Percentiles rank a stretch among this genome's conserved stretches.
Evolutionary conservation across 768 basidiomycete species (phyloP).

Genomic region (Kwoniella sp.): DNA sequence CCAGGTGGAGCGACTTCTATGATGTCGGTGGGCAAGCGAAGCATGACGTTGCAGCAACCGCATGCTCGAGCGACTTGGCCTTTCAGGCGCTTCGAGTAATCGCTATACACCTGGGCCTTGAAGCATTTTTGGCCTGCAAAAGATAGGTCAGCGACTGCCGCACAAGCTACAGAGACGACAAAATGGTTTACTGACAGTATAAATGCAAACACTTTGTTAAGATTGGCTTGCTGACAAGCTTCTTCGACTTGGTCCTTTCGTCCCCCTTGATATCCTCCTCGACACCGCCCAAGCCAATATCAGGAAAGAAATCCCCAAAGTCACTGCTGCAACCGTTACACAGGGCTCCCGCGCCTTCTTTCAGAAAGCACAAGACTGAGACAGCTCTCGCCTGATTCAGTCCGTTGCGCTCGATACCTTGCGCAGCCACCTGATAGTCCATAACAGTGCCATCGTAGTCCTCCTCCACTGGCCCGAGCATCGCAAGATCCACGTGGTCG

Average conservation of each 20-base stretch:
- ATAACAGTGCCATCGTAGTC: constrained; percentile 54
- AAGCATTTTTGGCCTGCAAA: constrained; percentile 61
- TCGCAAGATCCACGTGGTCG: constrained; percentile 71
- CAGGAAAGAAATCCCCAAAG: constrained; percentile 55
- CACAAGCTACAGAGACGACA: neutral
- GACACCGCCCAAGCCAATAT: constrained; percentile 25
- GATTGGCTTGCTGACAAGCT: constrained; percentile 54
- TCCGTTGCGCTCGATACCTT: constrained; percentile 71
- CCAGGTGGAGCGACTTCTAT: constrained; percentile 71
- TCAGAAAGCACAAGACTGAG: constrained; percentile 77
- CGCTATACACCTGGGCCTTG: constrained; percentile 68
- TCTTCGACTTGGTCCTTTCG: constrained; percentile 33
- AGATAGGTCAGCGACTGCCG: neutral
- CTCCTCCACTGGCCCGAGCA: constrained; percentile 50
- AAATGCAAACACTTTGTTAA: constrained; percentile 92
- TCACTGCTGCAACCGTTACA: constrained; percentile 84
- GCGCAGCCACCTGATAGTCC: constrained; percentile 74
- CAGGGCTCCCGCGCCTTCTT: constrained; percentile 79
- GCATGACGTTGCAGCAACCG: constrained; percentile 67
- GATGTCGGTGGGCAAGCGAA: constrained; percentile 64
- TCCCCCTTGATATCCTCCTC: constrained; percentile 49
- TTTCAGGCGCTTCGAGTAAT: constrained; percentile 68
- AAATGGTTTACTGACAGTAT: constrained; percentile 73
- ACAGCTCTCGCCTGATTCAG: constrained; percentile 67
- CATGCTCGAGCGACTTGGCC: constrained; percentile 60